These are phyloP conservation scores for Fusarium robinianum DNA, from an alignment of 2,329 filamentous ascomycete species.

Conservation along the genomic window DNA sequence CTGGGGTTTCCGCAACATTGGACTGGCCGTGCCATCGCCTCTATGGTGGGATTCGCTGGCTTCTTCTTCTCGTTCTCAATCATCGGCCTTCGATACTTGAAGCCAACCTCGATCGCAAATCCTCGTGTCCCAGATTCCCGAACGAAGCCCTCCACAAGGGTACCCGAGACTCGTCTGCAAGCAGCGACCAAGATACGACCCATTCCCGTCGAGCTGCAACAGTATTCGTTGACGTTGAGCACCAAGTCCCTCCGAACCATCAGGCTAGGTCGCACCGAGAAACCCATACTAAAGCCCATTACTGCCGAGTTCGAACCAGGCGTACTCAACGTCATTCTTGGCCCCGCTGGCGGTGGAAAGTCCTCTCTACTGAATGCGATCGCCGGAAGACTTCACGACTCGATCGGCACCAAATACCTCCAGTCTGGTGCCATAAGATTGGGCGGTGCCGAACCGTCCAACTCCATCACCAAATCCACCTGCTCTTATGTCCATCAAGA, in stretches of 20 bases:
- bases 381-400: slow-evolving; percentile 66
- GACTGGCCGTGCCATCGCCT: slow-evolving; percentile 66
- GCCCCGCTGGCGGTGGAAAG: slow-evolving; percentile 75
- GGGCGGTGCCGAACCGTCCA: slow-evolving; percentile 68
- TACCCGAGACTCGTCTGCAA: slow-evolving; percentile 64
- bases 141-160: slow-evolving; percentile 63
- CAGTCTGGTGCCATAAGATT: slow-evolving; percentile 66
- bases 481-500: slow-evolving; percentile 78
- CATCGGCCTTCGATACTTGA: slow-evolving; percentile 64
- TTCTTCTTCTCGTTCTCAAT: slow-evolving; percentile 65
- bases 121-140: slow-evolving; percentile 55
- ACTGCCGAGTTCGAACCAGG: slow-evolving; percentile 68
- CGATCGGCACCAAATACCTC: slow-evolving; percentile 62
- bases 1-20: slow-evolving; percentile 69
- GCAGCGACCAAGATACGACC: slow-evolving; percentile 56
- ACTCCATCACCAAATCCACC: slow-evolving; percentile 68
- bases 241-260: slow-evolving; percentile 53
- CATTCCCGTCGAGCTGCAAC: slow-evolving; percentile 65
- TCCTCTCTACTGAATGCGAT: slow-evolving; percentile 74
- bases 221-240: slow-evolving; percentile 65
- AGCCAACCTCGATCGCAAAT: slow-evolving; percentile 67
- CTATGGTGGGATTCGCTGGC: slow-evolving; percentile 63
- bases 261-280: slow-evolving; percentile 54
- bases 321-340: slow-evolving; percentile 75
- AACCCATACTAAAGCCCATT: slow-evolving; percentile 66